phyloP scores from a whole-genome alignment of 2,329 filamentous ascomycete species.

The Escovopsis sp. region DNA sequence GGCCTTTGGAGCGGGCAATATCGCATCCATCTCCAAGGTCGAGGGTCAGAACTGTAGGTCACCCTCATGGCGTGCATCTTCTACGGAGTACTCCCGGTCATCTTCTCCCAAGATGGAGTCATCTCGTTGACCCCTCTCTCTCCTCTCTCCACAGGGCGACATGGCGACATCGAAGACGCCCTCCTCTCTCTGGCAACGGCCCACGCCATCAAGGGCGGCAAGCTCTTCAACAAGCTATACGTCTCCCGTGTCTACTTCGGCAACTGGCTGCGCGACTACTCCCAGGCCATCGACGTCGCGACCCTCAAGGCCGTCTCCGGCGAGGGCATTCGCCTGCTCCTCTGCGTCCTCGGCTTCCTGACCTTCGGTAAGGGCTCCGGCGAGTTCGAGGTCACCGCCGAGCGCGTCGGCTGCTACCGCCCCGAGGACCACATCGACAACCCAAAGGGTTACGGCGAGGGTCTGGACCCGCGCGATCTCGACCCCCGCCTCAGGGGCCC shows the following conservation, averaged over 20 bases:
- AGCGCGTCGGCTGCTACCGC: conserved; percentile 69
- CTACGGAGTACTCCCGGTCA: not conserved
- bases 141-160: conserved; percentile 41
- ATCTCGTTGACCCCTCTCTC: not conserved
- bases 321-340: conserved; percentile 76
- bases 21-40: conserved; percentile 64
- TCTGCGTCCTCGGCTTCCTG: conserved; percentile 83
- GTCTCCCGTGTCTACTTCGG: conserved; percentile 90
- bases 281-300: conserved; percentile 68
- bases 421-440: conserved; percentile 67
- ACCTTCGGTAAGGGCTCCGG: conserved; percentile 73
- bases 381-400: conserved; percentile 73
- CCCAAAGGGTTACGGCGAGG: conserved; percentile 79
- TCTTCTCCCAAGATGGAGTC: too few relatives aligned
- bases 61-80: not conserved
- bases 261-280: conserved; percentile 83
- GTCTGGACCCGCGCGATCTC: conserved; percentile 69
- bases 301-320: conserved; percentile 80
- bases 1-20: conserved; percentile 82
- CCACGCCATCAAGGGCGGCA: conserved; percentile 37
- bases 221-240: conserved; percentile 79
- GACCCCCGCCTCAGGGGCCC: conserved; percentile 69
- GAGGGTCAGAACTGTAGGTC: conserved; percentile 67
- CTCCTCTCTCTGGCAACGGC: conserved; percentile 56
- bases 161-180: conserved; percentile 87